Percentiles rank a stretch among this genome's conserved stretches.
Conservation (phyloP, 1,139 yeast species). For the Sporopachydermia cereana region DNA sequence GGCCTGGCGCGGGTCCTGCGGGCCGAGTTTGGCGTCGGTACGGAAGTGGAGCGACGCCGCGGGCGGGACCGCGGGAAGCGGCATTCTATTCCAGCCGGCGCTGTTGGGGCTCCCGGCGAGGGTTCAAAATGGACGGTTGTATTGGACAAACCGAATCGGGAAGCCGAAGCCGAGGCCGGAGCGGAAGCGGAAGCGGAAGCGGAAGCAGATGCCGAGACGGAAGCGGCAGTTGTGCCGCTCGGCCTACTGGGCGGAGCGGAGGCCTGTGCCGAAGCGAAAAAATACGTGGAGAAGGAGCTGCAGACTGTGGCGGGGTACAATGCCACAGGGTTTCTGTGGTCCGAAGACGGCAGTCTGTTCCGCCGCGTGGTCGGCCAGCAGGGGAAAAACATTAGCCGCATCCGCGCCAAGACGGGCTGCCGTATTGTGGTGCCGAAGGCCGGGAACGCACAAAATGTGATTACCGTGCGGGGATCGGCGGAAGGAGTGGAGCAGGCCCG, state of each 20-base stretch:
- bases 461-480: conserved; percentile 32
- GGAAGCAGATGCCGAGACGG: conserved; percentile 33
- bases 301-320: conserved; percentile 25
- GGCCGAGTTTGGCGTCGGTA: conserved; percentile 43
- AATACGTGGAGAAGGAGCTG: conserved; percentile 22
- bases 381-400: conserved; percentile 54
- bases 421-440: conserved; percentile 55
- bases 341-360: conserved; percentile 33
- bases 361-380: conserved; percentile 66
- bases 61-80: conserved; percentile 13
- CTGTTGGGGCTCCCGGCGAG: conserved; percentile 34
- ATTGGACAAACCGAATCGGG: conserved; percentile 35
- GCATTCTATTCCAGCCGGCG: conserved; percentile 31
- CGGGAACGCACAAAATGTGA: conserved; percentile 37
- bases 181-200: conserved; percentile 28
- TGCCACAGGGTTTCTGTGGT: conserved; percentile 37
- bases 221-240: conserved; percentile 45
- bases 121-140: conserved; percentile 38
- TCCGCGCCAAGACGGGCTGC: conserved; percentile 49
- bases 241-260: conserved; percentile 41
- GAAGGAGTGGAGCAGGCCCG: conserved; percentile 33
- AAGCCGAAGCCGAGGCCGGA: conserved; percentile 33
- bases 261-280: conserved; percentile 23
- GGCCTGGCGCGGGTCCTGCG: conserved; percentile 48
- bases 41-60: conserved; percentile 41